A percentile compares a stretch with the other conserved stretches of the same genome.
phyloP scores from a whole-genome alignment of 2,329 filamentous ascomycete genomes.

The Monosporascus sp. region DNA sequence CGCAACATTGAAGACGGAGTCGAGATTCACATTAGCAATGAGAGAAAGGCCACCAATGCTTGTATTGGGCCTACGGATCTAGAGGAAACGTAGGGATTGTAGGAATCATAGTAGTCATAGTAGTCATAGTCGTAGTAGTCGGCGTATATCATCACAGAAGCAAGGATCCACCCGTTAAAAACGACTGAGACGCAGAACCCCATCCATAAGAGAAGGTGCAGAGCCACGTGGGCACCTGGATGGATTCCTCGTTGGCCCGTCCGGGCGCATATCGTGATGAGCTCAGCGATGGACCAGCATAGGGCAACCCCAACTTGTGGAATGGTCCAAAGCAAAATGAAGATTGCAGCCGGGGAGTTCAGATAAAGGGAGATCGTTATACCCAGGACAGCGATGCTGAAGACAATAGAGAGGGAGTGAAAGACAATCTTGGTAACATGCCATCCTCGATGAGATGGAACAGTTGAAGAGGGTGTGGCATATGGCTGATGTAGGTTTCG shows the following conservation, averaged over 20 bases:
- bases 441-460: conserved; percentile 9
- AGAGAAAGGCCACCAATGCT: conserved; percentile 12
- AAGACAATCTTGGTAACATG: conserved; percentile 12
- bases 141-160: conserved; percentile 4
- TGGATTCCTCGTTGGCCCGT: conserved; percentile 19
- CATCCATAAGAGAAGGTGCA: conserved; percentile 20
- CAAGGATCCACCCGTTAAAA: conserved; percentile 11
- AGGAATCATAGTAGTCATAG: conserved; percentile 9
- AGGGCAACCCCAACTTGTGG: conserved; percentile 18
- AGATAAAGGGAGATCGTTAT: conserved; percentile 13
- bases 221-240: conserved; percentile 22
- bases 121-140: conserved; percentile 6
- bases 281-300: conserved; percentile 16
- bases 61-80: conserved; percentile 10
- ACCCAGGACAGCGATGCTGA: conserved; percentile 13
- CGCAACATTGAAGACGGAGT: background rate
- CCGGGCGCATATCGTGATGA: conserved; percentile 13
- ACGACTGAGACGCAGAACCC: conserved; percentile 11
- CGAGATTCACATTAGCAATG: conserved; percentile 13
- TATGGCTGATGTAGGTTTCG: conserved; percentile 7
- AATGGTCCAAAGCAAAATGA: conserved; percentile 15
- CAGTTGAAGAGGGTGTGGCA: background rate
- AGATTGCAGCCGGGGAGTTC: conserved; percentile 8
- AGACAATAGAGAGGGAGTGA: conserved; percentile 12
- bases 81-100: background rate